Base-by-base conservation (phyloP, 352 stramenopile species). In the Globisporangium parvum region DNA sequence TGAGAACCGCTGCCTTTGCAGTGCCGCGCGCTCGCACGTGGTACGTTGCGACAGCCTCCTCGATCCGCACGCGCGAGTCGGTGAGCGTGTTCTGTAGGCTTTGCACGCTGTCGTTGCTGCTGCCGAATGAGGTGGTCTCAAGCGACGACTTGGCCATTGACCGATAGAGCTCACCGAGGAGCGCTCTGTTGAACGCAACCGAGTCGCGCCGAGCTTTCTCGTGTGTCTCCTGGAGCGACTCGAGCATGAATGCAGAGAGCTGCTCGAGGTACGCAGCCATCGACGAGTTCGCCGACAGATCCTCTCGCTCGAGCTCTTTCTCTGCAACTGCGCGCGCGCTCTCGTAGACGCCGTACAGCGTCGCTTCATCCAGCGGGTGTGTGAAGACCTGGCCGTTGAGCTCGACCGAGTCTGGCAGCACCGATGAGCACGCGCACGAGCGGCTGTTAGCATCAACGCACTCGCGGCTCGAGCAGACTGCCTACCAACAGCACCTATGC, bases 171-270 rank as follows among this genome's bases (percentile, higher is more conserved):
- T 81, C 72, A 40, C 76, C 61, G 1, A 87, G 64, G 11, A 89
- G 44, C 1, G 51, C 54, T 20, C 69, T 71, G 55, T 88, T 87
- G 59, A 71, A 87, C 11, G 59, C 39, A 15, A 54, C 62, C 2
- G 76, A 87, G 10, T 55, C 41, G 17, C 47, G 41, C 46, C 83
- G 67, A 18, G 80, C 80, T 14, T 70, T 62, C 1, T 42, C 15
- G 24, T 76, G 73, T 6, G 67, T 66, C 14, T 59, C 55, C 28
- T 67, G 21, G 12, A 87, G 48, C 20, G 54, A 58, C 2, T 70
- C 65, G 2, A 84, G 37, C 57, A 72, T 74, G 42, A 73, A 91
- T 12, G 80, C 67, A 1, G 73, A 77, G 8, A 91, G 64, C n/a
- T 80, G 70, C 3, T 71, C 55, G 24, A 66, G 58, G 44, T 83